phyloP scores from a whole-genome alignment of 2,329 filamentous ascomycete genomes.

The Allantophomopsis lycopodina region DNA sequence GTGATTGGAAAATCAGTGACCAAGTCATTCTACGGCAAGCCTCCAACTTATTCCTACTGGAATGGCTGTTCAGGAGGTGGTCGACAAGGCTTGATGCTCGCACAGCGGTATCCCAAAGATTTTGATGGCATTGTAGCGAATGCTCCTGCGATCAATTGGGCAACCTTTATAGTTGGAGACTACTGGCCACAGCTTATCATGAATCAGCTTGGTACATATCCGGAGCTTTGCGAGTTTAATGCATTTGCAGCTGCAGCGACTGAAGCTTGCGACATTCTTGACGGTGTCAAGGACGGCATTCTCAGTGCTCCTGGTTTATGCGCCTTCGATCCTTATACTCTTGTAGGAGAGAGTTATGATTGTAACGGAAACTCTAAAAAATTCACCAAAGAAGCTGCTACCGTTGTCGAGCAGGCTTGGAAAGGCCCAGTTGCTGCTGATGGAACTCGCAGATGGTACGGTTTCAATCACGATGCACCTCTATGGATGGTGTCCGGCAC shows the following conservation, averaged over 20 bases:
- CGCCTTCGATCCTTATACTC: constrained; percentile 4
- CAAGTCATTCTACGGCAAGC: constrained; percentile 18
- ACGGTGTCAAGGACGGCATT: constrained; percentile 8
- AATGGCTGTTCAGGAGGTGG: constrained; percentile 23
- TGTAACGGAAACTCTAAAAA: constrained; percentile 2
- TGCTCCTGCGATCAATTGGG: constrained; percentile 22
- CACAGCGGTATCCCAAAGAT: constrained; percentile 20
- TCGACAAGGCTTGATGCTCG: constrained; percentile 21
- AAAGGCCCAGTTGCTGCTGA: constrained; percentile 1
- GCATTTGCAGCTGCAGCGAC: constrained; percentile 5
- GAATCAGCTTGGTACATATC: constrained; percentile 2
- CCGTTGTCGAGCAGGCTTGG: constrained; percentile 2
- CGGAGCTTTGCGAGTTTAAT: constrained; percentile 6
- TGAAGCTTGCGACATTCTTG: constrained; percentile 5
- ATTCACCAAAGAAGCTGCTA: constrained; percentile 3
- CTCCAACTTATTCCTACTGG: constrained; percentile 21
- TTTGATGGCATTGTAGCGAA: constrained; percentile 25
- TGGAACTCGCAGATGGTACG: constrained; percentile 4
- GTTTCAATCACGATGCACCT: constrained; percentile 2
- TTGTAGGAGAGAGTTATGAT: constrained; percentile 4
- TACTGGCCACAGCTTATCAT: constrained; percentile 7
- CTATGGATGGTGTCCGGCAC: neutral
- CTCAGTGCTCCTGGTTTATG: constrained; percentile 4
- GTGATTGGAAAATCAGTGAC: constrained; percentile 19
- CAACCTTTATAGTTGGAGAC: constrained; percentile 1